A percentile compares a stretch with the other conserved stretches of the same genome.
phyloP scores from a whole-genome alignment of 2,329 filamentous ascomycete species.

The Cylindrodendrum hubeiense region DNA sequence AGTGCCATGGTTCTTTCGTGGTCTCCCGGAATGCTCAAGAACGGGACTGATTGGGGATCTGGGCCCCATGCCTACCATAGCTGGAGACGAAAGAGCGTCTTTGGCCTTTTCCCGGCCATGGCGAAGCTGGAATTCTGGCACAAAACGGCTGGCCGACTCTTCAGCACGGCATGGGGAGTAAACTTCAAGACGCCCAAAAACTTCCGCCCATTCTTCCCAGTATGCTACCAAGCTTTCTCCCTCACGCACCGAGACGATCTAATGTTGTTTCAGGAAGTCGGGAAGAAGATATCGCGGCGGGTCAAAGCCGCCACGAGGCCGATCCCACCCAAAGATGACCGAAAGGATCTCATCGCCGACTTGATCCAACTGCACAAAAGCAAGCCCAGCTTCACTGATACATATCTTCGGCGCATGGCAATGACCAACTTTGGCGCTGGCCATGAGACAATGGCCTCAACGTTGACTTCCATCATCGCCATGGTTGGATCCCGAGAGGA shows the following conservation, averaged over 20 bases:
- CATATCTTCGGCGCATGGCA: constrained; percentile 64
- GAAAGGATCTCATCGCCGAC: constrained; percentile 59
- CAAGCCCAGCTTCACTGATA: constrained; percentile 59
- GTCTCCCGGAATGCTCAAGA: constrained; percentile 62
- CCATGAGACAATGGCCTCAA: constrained; percentile 67
- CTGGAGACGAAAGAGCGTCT: constrained; percentile 65
- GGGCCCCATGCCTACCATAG: constrained; percentile 62
- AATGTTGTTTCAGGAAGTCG: constrained; percentile 47
- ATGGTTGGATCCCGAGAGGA: constrained; percentile 57
- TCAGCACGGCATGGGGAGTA: constrained; percentile 58
- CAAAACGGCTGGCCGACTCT: constrained; percentile 52
- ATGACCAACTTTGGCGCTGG: constrained; percentile 68
- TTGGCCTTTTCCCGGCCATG: constrained; percentile 61
- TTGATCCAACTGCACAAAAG: constrained; percentile 60
- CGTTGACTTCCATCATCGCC: constrained; percentile 61
- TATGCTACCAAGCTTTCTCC: constrained; percentile 40
- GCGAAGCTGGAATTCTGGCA: constrained; percentile 55
- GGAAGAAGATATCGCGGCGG: constrained; percentile 48
- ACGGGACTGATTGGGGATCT: constrained; percentile 59
- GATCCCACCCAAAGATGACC: constrained; percentile 47
- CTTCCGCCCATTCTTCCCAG: constrained; percentile 64
- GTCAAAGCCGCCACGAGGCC: constrained; percentile 46
- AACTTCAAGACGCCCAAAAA: constrained; percentile 57
- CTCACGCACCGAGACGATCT: background rate
- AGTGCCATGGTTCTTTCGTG: constrained; percentile 63